phyloP scores from a whole-genome alignment of 768 basidiomycete genomes.

The Suillus paluster region DNA sequence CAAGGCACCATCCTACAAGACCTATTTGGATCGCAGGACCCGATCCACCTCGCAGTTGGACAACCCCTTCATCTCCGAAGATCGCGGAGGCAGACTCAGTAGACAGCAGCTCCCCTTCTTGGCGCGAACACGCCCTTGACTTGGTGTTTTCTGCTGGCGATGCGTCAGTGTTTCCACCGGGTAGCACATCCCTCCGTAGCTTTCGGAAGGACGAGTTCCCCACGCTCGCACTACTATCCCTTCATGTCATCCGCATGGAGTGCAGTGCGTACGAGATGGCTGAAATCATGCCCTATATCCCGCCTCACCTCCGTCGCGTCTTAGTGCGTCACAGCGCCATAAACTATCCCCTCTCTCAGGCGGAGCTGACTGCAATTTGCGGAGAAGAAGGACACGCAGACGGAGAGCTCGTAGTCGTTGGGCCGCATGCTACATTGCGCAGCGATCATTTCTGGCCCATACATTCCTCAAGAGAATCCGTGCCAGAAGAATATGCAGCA shows the following conservation, averaged over 20 bases:
- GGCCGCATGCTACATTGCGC: slow-evolving; percentile 50
- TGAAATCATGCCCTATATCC: slow-evolving; percentile 54
- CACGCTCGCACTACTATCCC: slow-evolving; percentile 59
- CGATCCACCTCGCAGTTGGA: slow-evolving; percentile 64
- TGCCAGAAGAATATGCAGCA: slow-evolving; percentile 1
- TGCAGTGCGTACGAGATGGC: slow-evolving; percentile 50
- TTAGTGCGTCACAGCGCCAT: slow-evolving; percentile 64
- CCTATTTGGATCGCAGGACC: slow-evolving; percentile 48
- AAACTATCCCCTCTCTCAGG: slow-evolving; percentile 54
- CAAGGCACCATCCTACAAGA: not conserved
- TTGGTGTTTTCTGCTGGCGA: slow-evolving; percentile 44
- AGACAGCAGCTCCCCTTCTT: slow-evolving; percentile 37
- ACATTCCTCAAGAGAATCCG: not conserved
- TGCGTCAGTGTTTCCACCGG: not conserved
- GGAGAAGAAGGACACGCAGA: slow-evolving; percentile 56
- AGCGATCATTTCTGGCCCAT: slow-evolving; percentile 45
- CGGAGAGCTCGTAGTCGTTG: slow-evolving; percentile 69
- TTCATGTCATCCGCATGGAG: slow-evolving; percentile 48
- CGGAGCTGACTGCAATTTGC: slow-evolving; percentile 55
- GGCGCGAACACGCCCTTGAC: slow-evolving; percentile 62
- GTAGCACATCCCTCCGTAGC: slow-evolving; percentile 10
- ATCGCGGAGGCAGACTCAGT: not conserved
- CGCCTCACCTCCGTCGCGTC: slow-evolving; percentile 60
- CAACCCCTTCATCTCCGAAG: slow-evolving; percentile 27
- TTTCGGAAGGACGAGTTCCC: slow-evolving; percentile 40